Base-by-base conservation (phyloP, 2,329 filamentous ascomycete species). In the Neofusicoccum laricinum region DNA sequence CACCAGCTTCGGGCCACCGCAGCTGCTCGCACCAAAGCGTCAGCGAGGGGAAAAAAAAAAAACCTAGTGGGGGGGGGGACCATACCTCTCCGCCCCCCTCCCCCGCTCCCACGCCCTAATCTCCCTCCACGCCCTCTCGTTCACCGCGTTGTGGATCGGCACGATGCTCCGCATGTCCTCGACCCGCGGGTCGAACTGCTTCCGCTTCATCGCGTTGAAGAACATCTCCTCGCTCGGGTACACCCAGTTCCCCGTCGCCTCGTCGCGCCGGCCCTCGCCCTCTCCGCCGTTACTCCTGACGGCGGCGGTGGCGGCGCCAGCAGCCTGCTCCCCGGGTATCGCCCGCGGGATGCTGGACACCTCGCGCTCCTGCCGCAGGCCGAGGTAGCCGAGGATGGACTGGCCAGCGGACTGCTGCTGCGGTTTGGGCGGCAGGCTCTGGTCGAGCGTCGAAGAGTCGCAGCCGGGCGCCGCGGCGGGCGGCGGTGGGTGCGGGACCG, bases 141-240 rank as follows among this genome's bases (percentile, higher is more conserved):
- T 99, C 67, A 99, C 95, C 49, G 95, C 95, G 76, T 99, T 99
- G 80, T 99, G 95, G 71, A 98, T 98, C 2, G 93, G 95, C 63
- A 98, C 93, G 38, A 98, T 93, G 38, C 91, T 91, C 72, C 86
- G 89, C 89, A 97, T 97, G 78, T 97, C 93, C 5, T 84, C 81
- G 0, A 86, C 86, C 14, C 83, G 81, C 34, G 86, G 88, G 66
- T 88, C 86, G 80, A 93, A 89, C 48, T 89, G 90, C 78, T 99
- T 99, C 74, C 94, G 89, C 81, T 90, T 88, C 88, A 99, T 94
- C 49, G 95, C 95, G 53, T 96, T 91, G 80, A 98, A 98, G 83
- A 99, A 99, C 88, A 97, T 96, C 73, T 91, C 90, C 77, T 98
- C 94, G 0, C 91, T 95, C 0, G 95, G 95, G 78, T 99, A 99